A percentile compares a stretch with the other conserved stretches of the same genome.
phyloP scores from a whole-genome alignment of 1,284 basidiomycete genomes.

The Ceratobasidium sp. region DNA sequence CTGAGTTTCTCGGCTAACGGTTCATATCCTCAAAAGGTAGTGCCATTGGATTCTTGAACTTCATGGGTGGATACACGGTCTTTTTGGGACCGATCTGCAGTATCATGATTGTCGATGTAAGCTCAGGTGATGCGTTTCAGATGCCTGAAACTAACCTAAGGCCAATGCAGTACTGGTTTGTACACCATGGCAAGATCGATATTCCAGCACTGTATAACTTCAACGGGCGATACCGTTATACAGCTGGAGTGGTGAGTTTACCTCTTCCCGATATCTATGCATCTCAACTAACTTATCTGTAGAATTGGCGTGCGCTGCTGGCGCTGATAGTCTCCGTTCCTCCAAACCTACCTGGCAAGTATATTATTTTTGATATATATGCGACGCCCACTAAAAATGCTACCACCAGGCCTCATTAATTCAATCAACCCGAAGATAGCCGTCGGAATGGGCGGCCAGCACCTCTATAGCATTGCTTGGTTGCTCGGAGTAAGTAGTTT shows the following conservation, averaged over 20 bases:
- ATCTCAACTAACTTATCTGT: conserved; percentile 6
- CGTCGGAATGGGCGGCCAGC: conserved; percentile 63
- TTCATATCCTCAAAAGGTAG: conserved; percentile 26
- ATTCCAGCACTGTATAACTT: conserved; percentile 53
- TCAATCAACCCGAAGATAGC: conserved; percentile 71
- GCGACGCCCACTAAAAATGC: neutral
- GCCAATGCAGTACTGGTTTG: conserved; percentile 47
- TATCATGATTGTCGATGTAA: conserved; percentile 53
- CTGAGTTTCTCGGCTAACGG: neutral
- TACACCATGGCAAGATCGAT: conserved; percentile 52
- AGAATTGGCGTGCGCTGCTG: conserved; percentile 81
- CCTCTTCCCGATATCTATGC: conserved; percentile 1
- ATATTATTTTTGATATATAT: conserved; percentile 6
- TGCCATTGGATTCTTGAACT: conserved; percentile 43
- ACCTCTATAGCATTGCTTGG: conserved; percentile 77
- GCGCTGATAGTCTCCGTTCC: conserved; percentile 73
- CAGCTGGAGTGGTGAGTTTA: conserved; percentile 51
- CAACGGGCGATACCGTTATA: conserved; percentile 53
- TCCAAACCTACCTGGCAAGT: conserved; percentile 69
- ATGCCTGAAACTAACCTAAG: neutral
- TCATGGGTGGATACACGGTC: conserved; percentile 54
- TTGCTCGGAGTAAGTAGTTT: conserved; percentile 71
- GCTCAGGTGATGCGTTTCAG: neutral
- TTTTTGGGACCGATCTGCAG: conserved; percentile 54
- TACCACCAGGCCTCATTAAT: conserved; percentile 64